phyloP scores from a whole-genome alignment of 2,329 filamentous ascomycete genomes.

The Scytalidium lignicola region DNA sequence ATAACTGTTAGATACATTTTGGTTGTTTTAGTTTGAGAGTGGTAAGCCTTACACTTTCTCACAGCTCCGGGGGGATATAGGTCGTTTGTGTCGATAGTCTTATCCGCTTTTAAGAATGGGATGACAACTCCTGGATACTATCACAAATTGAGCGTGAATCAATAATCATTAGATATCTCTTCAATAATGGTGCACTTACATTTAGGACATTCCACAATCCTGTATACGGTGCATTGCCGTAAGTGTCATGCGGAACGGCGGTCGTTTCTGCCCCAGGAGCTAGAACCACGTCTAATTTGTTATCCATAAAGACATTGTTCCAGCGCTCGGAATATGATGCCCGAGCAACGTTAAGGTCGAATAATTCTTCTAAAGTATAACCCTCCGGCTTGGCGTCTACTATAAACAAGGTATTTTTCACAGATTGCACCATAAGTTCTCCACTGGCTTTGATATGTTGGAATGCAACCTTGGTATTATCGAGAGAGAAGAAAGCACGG shows the following conservation, averaged over 20 bases:
- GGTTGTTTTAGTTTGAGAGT: no score
- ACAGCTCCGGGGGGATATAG: not conserved
- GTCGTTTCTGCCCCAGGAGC: conserved; percentile 43
- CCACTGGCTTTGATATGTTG: not conserved
- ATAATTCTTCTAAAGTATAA: conserved; percentile 11
- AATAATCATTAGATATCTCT: not conserved
- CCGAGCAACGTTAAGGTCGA: conserved; percentile 8
- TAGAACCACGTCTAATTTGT: conserved; percentile 44
- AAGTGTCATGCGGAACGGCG: conserved; percentile 47
- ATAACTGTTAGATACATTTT: not conserved
- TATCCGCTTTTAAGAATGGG: conserved; percentile 3
- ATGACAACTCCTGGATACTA: conserved; percentile 3
- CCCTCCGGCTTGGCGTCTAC: conserved; percentile 14
- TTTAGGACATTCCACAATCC: conserved; percentile 46
- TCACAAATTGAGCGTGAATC: not conserved
- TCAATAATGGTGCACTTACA: conserved; percentile 28
- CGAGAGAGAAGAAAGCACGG: not conserved
- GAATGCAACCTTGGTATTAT: not conserved
- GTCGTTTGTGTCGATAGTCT: not conserved
- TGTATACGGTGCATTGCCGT: conserved; percentile 40
- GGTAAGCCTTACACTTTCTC: conserved; percentile 2
- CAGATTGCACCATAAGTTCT: conserved; percentile 4
- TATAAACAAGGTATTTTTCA: conserved; percentile 1
- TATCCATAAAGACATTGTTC: conserved; percentile 34
- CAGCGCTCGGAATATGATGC: conserved; percentile 33